These are phyloP conservation scores for Megacollybia marginata DNA, from an alignment of 768 basidiomycete genomes.

Conservation along the genomic window DNA sequence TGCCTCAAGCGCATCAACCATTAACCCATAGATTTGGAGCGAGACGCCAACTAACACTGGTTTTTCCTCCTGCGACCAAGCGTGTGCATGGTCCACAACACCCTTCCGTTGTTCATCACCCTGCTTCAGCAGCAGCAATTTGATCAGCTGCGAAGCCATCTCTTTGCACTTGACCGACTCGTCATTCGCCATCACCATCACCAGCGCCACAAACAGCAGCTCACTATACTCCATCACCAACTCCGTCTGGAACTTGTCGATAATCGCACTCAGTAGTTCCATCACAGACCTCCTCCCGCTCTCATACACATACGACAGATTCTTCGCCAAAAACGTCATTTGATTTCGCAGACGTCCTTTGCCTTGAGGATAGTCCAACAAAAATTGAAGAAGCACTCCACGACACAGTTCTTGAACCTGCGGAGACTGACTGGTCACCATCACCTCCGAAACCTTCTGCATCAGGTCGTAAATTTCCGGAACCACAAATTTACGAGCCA, in stretches of 20 bases:
- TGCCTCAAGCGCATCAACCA: slow-evolving; percentile 59
- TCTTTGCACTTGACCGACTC: slow-evolving; percentile 84
- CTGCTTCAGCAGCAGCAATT: slow-evolving; percentile 63
- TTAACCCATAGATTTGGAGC: slow-evolving; percentile 74
- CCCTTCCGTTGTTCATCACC: slow-evolving; percentile 47
- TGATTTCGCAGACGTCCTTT: slow-evolving; percentile 81
- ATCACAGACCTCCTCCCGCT: slow-evolving; percentile 90
- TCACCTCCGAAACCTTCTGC: slow-evolving; percentile 84
- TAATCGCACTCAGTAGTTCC: slow-evolving; percentile 80
- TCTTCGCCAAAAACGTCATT: slow-evolving; percentile 89
- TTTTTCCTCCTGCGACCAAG: slow-evolving; percentile 67
- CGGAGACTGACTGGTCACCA: slow-evolving; percentile 88
- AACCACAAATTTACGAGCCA: slow-evolving; percentile 85
- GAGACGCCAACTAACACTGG: slow-evolving; percentile 64
- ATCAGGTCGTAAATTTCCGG: slow-evolving; percentile 97
- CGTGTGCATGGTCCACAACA: slow-evolving; percentile 64
- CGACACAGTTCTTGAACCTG: slow-evolving; percentile 91
- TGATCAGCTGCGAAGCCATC: slow-evolving; percentile 80
- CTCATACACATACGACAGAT: slow-evolving; percentile 85
- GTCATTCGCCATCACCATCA: slow-evolving; percentile 93
- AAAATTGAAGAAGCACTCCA: slow-evolving; percentile 83
- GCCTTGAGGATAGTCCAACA: slow-evolving; percentile 96
- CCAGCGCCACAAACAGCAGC: slow-evolving; percentile 83
- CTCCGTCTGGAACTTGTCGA: slow-evolving; percentile 74
- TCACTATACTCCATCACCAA: slow-evolving; percentile 78